Conservation (phyloP, 140 eudicot species). For the Oenanthe javanica region DNA sequence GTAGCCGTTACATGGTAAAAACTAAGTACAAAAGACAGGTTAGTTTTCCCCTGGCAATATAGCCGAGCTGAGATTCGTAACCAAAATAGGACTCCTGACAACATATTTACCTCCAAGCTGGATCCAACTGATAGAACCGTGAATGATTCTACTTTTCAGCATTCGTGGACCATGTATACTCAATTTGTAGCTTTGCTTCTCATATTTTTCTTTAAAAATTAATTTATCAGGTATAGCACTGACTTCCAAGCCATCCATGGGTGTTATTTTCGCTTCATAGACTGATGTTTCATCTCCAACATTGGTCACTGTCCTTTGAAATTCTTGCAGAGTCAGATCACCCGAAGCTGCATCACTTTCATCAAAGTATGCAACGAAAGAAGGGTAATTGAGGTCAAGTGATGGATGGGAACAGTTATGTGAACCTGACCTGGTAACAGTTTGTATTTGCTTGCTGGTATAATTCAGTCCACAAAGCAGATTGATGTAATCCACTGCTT, state of each 20-base stretch:
- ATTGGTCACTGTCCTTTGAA: slow-evolving; percentile 52
- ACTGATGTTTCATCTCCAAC: slow-evolving; percentile 38
- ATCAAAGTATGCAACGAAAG: slow-evolving; percentile 57
- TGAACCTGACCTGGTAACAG: slow-evolving; percentile 38
- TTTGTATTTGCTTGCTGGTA: slow-evolving; percentile 42
- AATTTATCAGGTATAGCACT: slow-evolving; percentile 46
- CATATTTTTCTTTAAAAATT: slow-evolving; percentile 42
- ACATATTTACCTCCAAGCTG: slow-evolving; percentile 34
- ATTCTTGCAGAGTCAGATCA: slow-evolving; percentile 20
- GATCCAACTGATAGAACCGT: slow-evolving; percentile 59
- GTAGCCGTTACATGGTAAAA: background rate
- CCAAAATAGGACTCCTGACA: slow-evolving; percentile 75
- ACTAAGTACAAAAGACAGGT: slow-evolving; percentile 3
- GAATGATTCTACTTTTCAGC: slow-evolving; percentile 25
- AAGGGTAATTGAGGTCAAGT: slow-evolving; percentile 75
- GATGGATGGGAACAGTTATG: slow-evolving; percentile 47
- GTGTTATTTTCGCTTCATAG: slow-evolving; percentile 34
- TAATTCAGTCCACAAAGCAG: slow-evolving; percentile 64
- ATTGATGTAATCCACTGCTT: slow-evolving; percentile 37
- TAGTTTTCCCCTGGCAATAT: background rate
- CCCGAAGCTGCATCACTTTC: slow-evolving; percentile 13
- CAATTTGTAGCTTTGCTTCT: slow-evolving; percentile 57
- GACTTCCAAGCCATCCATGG: slow-evolving; percentile 33
- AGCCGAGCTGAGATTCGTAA: slow-evolving; percentile 24
- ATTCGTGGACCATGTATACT: slow-evolving; percentile 38